Base-by-base conservation (phyloP, 306 rosid species). In the Hippophae tibetana region DNA sequence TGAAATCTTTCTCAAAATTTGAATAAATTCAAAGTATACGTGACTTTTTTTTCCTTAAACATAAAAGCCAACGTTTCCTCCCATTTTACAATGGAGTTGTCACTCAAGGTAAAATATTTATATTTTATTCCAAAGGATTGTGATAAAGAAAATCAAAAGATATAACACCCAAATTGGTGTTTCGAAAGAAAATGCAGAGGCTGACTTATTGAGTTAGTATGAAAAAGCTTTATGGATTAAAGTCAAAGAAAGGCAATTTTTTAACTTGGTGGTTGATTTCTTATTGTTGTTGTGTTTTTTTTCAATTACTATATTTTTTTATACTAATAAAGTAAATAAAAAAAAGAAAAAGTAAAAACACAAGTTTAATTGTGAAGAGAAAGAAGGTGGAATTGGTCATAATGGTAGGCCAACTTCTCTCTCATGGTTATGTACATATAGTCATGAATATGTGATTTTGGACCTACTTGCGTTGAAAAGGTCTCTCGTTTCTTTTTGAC, bases 391-490 rank as follows among this genome's bases (percentile, higher is more conserved):
- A 76, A 73, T 63, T 55, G 70, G 81, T 75, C 82, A 42, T 64
- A 27, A 50, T 42, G 67, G 76, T 81, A 70, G 83, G 90, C 80
- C 80, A 67, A 9, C 8, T 18, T 9, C 43, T 58, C 71, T 68
- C 68, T 73, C 42, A 31, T 27, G 40, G 70, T 55, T 38, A 71
- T 56, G 47, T 44, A 42, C 58, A 43, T 23, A 40, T 48, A 5
- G 53, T 47, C 3, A 31, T 41, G 9, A 47, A 38, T 71, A 38
- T 43, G 18, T 8, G 9, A 31, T 66, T 13, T 63, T 65, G 72
- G 83, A 75, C 72, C 79, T 56, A 52, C 63, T 60, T 42, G 41
- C 25, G 74, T 74, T 71, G 75, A 75, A 77, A 70, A 58, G 69
- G 51, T 78, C 62, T 50, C 10, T 66, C 73, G 51, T 78, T 64